These are phyloP conservation scores for Cutaneotrichosporon mucoides DNA, from an alignment of 1,284 basidiomycete species.

Conservation along the genomic window DNA sequence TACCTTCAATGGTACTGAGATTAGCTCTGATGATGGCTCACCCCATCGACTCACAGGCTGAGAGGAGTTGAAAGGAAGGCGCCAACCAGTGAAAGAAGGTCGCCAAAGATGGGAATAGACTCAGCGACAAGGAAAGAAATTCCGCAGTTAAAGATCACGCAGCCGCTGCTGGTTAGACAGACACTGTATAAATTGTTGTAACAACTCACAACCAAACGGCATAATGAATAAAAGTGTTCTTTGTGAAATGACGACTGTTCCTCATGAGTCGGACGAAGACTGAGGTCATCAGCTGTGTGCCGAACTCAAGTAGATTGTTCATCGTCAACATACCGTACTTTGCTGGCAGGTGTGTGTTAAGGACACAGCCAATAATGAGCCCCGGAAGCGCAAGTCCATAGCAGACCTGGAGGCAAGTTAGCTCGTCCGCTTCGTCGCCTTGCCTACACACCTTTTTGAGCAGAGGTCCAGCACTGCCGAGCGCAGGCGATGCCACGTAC, in stretches of 20 bases:
- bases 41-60: not conserved
- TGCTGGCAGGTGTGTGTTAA: constrained; percentile 24
- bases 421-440: constrained; percentile 6
- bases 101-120: constrained; percentile 16
- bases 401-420: constrained; percentile 42
- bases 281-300: too few species aligned
- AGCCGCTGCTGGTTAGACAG: constrained; percentile 13
- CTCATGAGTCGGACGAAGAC: constrained; percentile 22
- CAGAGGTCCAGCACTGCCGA: constrained; percentile 27
- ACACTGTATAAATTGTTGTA: not conserved
- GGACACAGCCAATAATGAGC: constrained; percentile 28
- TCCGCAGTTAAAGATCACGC: constrained; percentile 38
- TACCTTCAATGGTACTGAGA: constrained; percentile 1
- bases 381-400: constrained; percentile 41
- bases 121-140: constrained; percentile 20
- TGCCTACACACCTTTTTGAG: constrained; percentile 27
- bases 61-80: constrained; percentile 8
- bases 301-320: too few species aligned
- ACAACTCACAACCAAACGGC: constrained; percentile 53
- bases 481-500: constrained; percentile 30
- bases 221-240: constrained; percentile 59
- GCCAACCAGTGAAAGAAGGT: constrained; percentile 11
- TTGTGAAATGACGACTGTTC: constrained; percentile 56
- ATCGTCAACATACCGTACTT: constrained; percentile 7
- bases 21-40: not conserved